Evolutionary conservation across 352 stramenopile genomes (phyloP).

Genomic region (Phytophthora capsici): DNA sequence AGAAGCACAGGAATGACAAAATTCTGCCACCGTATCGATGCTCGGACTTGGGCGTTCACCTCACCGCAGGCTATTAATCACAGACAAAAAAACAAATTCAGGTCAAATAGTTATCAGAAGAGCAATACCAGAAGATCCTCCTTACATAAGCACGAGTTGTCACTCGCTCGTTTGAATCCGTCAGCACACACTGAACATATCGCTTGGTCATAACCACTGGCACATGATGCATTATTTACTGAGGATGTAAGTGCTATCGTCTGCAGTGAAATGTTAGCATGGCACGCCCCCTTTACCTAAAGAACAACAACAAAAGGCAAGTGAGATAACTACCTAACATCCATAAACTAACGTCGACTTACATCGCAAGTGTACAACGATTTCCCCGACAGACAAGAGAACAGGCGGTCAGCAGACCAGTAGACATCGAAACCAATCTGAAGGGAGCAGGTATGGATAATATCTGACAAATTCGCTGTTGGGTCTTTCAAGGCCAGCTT

Average conservation of each 20-base stretch:
- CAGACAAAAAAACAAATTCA: not conserved
- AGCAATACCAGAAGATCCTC: slow-evolving; percentile 2
- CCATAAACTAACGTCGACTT: slow-evolving; percentile 1
- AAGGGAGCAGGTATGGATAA: slow-evolving; percentile 53
- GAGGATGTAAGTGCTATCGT: slow-evolving; percentile 17
- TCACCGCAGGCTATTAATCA: slow-evolving; percentile 54
- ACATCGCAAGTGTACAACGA: slow-evolving; percentile 77
- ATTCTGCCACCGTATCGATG: slow-evolving; percentile 70
- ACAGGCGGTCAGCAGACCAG: slow-evolving; percentile 63
- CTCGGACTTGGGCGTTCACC: slow-evolving; percentile 54
- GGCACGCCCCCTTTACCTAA: slow-evolving; percentile 55
- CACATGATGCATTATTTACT: slow-evolving; percentile 41
- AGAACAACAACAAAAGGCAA: not conserved
- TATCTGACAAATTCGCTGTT: slow-evolving; percentile 27
- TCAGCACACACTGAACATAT: slow-evolving; percentile 75
- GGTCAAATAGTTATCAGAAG: not conserved
- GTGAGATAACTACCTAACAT: not conserved
- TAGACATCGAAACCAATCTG: slow-evolving; percentile 51
- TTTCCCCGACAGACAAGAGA: slow-evolving; percentile 60
- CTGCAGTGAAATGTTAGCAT: slow-evolving; percentile 57
- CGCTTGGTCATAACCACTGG: slow-evolving; percentile 55
- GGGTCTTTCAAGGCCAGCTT: slow-evolving; percentile 21
- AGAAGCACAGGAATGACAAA: slow-evolving; percentile 77
- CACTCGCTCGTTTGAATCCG: slow-evolving; percentile 59
- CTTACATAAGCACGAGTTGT: slow-evolving; percentile 69